Conservation (phyloP, 2,329 filamentous ascomycete genomes). For the Xylaria sp. region DNA sequence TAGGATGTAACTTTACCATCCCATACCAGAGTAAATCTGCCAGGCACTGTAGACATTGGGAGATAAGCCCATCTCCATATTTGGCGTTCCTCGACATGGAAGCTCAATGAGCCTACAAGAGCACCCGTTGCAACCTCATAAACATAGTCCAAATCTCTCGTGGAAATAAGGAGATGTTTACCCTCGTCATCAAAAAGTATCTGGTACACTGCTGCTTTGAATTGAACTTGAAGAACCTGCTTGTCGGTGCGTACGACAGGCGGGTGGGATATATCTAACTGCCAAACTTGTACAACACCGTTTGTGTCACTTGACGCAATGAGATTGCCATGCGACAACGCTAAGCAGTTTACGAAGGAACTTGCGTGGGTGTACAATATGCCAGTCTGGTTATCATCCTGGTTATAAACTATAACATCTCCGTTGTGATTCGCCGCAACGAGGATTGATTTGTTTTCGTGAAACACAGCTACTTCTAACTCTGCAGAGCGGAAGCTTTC, state of each 20-base stretch:
- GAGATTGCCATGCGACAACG: background rate
- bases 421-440: slow-evolving; percentile 1
- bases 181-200: slow-evolving; percentile 9
- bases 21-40: background rate
- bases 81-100: background rate
- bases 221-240: background rate
- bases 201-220: background rate
- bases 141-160: background rate
- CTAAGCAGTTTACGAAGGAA: slow-evolving; percentile 1
- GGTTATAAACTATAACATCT: slow-evolving; percentile 10
- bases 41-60: background rate
- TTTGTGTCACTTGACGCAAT: slow-evolving; percentile 7
- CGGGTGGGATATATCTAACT: slow-evolving; percentile 8
- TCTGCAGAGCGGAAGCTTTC: background rate
- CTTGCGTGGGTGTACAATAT: slow-evolving; percentile 6
- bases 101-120: background rate
- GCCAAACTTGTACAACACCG: slow-evolving; percentile 6
- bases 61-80: background rate
- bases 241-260: background rate
- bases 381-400: background rate
- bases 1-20: background rate
- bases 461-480: background rate
- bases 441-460: background rate
- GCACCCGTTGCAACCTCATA: background rate
- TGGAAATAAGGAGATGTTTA: background rate